Conservation (phyloP, 371 early-diverging fungal species). For the Mucor ambiguus region DNA sequence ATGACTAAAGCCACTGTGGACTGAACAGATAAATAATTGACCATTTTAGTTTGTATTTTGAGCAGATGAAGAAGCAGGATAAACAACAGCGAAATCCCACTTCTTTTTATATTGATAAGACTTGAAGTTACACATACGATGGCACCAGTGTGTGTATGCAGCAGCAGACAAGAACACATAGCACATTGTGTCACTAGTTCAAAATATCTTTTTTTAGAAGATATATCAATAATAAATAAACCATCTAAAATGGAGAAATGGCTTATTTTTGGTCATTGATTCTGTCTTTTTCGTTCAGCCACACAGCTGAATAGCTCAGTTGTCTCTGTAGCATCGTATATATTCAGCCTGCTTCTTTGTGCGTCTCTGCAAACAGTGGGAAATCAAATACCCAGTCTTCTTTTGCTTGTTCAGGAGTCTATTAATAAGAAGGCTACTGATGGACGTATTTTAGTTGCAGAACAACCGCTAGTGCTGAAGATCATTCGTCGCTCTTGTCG, state of each 20-base stretch:
- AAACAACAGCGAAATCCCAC: neutral
- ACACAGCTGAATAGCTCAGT: neutral
- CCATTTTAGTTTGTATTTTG: neutral
- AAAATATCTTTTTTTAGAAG: neutral
- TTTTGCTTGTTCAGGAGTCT: neutral
- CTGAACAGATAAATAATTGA: constrained; percentile 8
- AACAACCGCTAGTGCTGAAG: neutral
- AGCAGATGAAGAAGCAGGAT: too few relatives aligned
- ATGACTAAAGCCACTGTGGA: constrained; percentile 8
- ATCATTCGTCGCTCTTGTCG: neutral
- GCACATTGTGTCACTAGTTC: neutral
- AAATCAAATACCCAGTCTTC: neutral
- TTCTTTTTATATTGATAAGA: constrained; percentile 2
- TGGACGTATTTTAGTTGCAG: neutral
- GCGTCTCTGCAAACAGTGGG: neutral
- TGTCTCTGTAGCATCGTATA: neutral
- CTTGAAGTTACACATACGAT: neutral
- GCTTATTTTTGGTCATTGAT: constrained; percentile 7
- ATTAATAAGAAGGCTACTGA: neutral
- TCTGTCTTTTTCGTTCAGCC: neutral
- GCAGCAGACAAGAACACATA: neutral
- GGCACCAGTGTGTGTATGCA: neutral
- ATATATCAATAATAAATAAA: neutral
- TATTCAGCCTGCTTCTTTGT: constrained; percentile 2
- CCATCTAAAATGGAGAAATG: constrained; percentile 12